Conservation (phyloP, 2,329 filamentous ascomycete species). For the Paecilomyces dactylethromorphus region DNA sequence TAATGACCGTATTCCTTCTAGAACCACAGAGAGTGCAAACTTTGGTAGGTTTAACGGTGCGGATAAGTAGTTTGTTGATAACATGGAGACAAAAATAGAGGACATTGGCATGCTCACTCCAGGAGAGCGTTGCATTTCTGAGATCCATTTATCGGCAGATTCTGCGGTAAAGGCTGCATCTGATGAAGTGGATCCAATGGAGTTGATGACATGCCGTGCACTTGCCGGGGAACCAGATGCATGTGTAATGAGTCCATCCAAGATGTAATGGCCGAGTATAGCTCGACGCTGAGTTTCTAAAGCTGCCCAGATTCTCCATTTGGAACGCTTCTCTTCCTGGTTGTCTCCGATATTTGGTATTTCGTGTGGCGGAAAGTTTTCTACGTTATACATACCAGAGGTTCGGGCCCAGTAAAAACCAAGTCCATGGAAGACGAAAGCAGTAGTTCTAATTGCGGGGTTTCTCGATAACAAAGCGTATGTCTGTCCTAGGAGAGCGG, state of each 20-base stretch:
- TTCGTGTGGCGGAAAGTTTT: neutral
- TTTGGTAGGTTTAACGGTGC: conserved; percentile 3
- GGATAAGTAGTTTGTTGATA: neutral
- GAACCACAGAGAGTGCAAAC: conserved; percentile 8
- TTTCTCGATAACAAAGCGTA: conserved; percentile 12
- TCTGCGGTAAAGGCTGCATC: conserved; percentile 12
- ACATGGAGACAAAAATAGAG: conserved; percentile 1
- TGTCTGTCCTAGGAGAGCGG: conserved; percentile 9
- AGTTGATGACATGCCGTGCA: conserved; percentile 15
- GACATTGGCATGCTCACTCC: conserved; percentile 2
- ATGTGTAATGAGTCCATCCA: conserved; percentile 15
- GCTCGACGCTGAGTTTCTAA: conserved; percentile 12
- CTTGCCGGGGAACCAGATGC: conserved; percentile 12
- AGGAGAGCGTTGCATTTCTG: conserved; percentile 1
- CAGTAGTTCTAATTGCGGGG: conserved; percentile 10
- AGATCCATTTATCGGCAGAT: conserved; percentile 12
- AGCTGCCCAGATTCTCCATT: conserved; percentile 12
- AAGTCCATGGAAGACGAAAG: conserved; percentile 11
- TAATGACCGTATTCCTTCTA: conserved; percentile 10
- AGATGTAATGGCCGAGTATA: conserved; percentile 2
- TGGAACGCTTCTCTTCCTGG: conserved; percentile 1
- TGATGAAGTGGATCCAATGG: conserved; percentile 6
- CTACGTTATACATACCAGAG: conserved; percentile 11
- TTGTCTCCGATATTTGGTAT: neutral
- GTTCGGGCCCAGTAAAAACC: conserved; percentile 15